phyloP scores from a whole-genome alignment of 2,329 filamentous ascomycete species.

The Aspergillus unguis region DNA sequence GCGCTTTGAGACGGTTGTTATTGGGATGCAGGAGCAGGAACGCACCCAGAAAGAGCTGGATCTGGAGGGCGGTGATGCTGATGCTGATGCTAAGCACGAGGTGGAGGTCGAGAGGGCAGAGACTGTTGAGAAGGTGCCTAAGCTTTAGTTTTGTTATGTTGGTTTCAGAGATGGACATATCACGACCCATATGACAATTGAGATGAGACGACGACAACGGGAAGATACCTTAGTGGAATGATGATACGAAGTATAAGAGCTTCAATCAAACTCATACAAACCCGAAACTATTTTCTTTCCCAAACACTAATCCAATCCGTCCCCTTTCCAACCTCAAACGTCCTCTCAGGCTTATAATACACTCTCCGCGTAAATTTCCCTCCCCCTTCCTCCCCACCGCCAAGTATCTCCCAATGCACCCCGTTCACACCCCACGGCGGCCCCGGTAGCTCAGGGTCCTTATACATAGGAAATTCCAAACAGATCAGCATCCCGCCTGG shows the following conservation, averaged over 20 bases:
- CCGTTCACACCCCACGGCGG: constrained; percentile 41
- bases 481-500: constrained; percentile 46
- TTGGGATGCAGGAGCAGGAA: constrained; percentile 32
- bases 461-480: constrained; percentile 43
- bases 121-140: not conserved
- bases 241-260: too few species aligned
- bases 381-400: constrained; percentile 24
- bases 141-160: not conserved
- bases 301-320: constrained; percentile 38
- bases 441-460: constrained; percentile 32
- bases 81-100: constrained; percentile 18
- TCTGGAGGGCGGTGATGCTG: constrained; percentile 20
- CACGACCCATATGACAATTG: not conserved
- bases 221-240: too few species aligned
- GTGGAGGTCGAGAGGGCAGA: constrained; percentile 20
- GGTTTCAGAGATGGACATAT: not conserved
- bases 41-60: constrained; percentile 22
- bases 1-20: constrained; percentile 61
- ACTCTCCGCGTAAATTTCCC: constrained; percentile 26
- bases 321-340: constrained; percentile 32
- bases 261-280: not conserved
- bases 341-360: constrained; percentile 31
- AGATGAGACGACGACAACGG: not conserved
- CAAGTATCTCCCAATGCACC: constrained; percentile 36
- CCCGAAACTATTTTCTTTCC: constrained; percentile 1